Evolutionary conservation across 345 rosid species (phyloP), one percentile per base, ranked within the genome.

Genomic region (Sonneratia alba): DNA sequence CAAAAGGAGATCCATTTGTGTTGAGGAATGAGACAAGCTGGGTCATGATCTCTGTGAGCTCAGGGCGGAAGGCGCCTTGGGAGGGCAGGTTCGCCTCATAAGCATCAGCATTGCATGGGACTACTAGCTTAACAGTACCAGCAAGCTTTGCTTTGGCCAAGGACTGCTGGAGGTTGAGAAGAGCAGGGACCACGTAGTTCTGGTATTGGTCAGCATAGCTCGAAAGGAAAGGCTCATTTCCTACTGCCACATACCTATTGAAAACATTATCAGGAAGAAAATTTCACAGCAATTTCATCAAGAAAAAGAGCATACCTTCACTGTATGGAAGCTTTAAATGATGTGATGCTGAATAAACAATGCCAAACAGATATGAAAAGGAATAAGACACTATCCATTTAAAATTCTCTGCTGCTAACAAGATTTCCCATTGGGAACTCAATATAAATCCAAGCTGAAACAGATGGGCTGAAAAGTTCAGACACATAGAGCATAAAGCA

Each of bases 21-120:
- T 84, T 86, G 67, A 96, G 97, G 84, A 92, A 88, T 1, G 90
- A 85, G 72, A 88, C 91, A 66, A 96, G 70, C 38, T 92, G 96
- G 64, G 97, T 89, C 79, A 92, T 86, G 61, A 92, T 92, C 73
- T 89, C 88, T 32, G 89, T 83, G 42, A 95, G 89, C 59, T 95
- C 97, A 24, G 97, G 87, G 66, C 97, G 87, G 77, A 95, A 92
- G 66, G 88, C 80, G 47, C 99, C 99, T 74, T 90, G 96, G 8
- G 97, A 95, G 70, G 99, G 99, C 71, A 90, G 79, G 55, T 84
- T 67, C 11, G 96, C 82, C 79, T 87, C 94, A 56, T 95, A 95
- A 38, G 99, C 97, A 81, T 95, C 97, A 5, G 97, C 99, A 73
- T 95, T 95, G 74, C 97, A 92, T 73, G 97, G 99, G 75, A 92